Percentiles rank a stretch among this genome's conserved stretches.
phyloP scores from a whole-genome alignment of 129 eudicot genomes.

The Cynara cardunculus region DNA sequence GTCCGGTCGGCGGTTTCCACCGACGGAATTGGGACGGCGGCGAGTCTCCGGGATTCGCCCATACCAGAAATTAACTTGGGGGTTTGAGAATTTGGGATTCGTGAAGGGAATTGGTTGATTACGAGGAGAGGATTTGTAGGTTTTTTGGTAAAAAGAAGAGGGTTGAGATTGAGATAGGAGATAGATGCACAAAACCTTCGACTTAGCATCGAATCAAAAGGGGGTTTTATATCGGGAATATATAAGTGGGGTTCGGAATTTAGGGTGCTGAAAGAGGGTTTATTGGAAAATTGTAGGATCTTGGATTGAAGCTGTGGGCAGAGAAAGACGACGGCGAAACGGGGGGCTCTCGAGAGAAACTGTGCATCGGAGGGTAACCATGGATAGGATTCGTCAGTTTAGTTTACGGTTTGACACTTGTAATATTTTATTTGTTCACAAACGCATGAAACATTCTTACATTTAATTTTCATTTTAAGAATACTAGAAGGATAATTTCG shows the following conservation, averaged over 20 bases:
- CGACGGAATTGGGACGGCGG: conserved; percentile 54
- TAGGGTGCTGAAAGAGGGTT: neutral
- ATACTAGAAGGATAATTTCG: too few species aligned
- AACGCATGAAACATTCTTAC: neutral
- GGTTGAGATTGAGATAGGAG: neutral
- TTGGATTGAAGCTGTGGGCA: conserved; percentile 1
- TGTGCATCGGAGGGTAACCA: neutral
- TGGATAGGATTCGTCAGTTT: too few species aligned
- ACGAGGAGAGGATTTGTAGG: conserved; percentile 22
- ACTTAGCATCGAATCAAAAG: neutral
- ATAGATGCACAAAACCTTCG: conserved; percentile 14
- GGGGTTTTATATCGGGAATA: neutral
- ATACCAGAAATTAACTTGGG: conserved; percentile 27
- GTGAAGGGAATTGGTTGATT: conserved; percentile 24
- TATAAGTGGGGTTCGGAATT: neutral
- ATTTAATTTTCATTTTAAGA: neutral
- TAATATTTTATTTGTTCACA: neutral
- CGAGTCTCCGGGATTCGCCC: conserved; percentile 41
- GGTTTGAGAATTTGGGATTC: conserved; percentile 19
- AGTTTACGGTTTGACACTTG: neutral
- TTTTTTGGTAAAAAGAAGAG: neutral
- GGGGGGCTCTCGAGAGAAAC: neutral
- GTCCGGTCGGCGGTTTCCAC: conserved; percentile 44
- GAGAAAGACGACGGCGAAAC: neutral
- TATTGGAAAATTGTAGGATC: neutral